These are phyloP conservation scores for Ceratobasidium sp. DNA, from an alignment of 1,284 basidiomycete species.

Conservation along the genomic window DNA sequence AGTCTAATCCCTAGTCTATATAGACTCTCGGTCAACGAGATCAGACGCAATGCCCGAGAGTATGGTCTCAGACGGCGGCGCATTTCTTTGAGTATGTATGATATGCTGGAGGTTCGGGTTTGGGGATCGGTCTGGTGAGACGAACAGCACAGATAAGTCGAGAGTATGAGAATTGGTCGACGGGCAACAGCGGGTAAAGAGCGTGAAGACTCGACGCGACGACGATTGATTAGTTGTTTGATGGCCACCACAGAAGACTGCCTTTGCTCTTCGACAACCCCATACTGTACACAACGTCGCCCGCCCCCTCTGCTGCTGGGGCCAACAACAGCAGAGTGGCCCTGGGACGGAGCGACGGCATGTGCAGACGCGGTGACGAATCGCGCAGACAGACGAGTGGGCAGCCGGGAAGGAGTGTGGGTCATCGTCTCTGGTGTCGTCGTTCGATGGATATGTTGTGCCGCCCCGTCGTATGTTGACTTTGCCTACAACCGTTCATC, in stretches of 20 bases:
- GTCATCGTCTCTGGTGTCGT: not conserved
- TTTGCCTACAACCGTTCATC: not conserved
- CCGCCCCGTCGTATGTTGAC: constrained; percentile 1
- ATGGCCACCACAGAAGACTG: too few relatives aligned
- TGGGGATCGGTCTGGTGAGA: not conserved
- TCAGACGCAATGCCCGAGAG: not conserved
- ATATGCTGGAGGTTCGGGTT: not conserved
- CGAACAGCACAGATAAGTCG: not conserved
- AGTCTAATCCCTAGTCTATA: not conserved
- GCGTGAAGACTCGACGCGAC: not conserved
- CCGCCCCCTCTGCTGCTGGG: constrained; percentile 6
- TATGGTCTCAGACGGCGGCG: not conserved
- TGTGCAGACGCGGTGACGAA: constrained; percentile 1
- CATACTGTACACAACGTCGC: not conserved
- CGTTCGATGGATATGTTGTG: not conserved
- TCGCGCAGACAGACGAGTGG: not conserved
- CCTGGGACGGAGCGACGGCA: constrained; percentile 5
- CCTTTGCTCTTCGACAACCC: not conserved
- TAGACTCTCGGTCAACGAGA: not conserved
- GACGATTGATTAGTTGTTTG: not conserved
- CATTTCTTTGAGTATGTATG: not conserved
- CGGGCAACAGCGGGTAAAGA: not conserved
- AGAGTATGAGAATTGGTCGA: not conserved
- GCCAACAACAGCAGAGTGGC: constrained; percentile 7
- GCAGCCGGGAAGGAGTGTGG: not conserved